Evolutionary conservation across 352 stramenopile species (phyloP), one percentile per base, ranked within the genome.

Genomic region (Blastocystis sp.): DNA sequence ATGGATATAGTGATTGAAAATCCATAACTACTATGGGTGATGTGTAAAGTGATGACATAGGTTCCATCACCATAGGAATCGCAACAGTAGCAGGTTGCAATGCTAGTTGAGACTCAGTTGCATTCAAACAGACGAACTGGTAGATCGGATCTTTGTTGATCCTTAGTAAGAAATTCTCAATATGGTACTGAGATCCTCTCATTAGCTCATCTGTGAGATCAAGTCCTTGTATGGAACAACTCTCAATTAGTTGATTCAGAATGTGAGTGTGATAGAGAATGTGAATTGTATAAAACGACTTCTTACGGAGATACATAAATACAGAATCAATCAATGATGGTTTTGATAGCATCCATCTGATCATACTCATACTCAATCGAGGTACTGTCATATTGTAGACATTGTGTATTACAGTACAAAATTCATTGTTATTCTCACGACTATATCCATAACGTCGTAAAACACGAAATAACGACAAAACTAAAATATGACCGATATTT

Each of bases 1-100:
- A 98, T 16, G 97, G 97, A 90, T 99, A 99, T 27, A 99, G 91
- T n/a, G 95, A 98, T 88, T 96, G 97, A 87, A 99, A 99, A 88
- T 99, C 97, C 59, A 98, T 94, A 21, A 99, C 96, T 37, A 98
- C 93, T 32, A 99, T 93, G 11, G 97, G 97, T 43, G 98, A 95
- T 3, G 92, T 90, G 89, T 99, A 98, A 88, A 98, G 97, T 56
- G 91, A 93, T 19, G 94, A 98, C 49, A 95, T 88, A 0, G 97
- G 96, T 88, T 99, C 97, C 89, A 97, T 94, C 0, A 97, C 94
- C 7, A 97, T 88, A 29, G 95, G 94, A 57, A 97, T 95, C 66
- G 91, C 92, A 87, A 97, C 94, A 92, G 97, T 94, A 0, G 94
- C 91, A 3, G 94, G 90, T 88, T 98, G 95, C 0, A 89, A 86